Evolutionary conservation across 2,329 filamentous ascomycete genomes (phyloP).

Genomic region (Arthrinium phaeospermum): DNA sequence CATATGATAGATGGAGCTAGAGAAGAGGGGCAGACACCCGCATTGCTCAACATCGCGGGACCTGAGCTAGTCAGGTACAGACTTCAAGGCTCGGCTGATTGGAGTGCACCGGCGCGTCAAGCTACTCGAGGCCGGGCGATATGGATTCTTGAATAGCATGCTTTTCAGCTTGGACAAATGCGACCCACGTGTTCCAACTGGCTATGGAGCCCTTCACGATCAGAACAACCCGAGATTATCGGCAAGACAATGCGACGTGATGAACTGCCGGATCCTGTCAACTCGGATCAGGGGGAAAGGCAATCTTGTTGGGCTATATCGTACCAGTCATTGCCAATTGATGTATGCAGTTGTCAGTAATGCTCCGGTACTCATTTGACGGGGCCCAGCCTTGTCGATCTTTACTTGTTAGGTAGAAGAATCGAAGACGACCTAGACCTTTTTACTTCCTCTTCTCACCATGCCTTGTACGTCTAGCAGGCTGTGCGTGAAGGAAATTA

Average conservation of each 20-base stretch:
- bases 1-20: background rate
- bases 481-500: background rate
- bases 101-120: background rate
- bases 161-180: background rate
- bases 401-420: background rate
- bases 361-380: background rate
- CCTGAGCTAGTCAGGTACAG: constrained; percentile 16
- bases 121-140: background rate
- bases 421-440: constrained; percentile 5
- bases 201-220: background rate
- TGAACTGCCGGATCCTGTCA: background rate
- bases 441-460: background rate
- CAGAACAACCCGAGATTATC: background rate
- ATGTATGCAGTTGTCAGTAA: constrained; percentile 8
- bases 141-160: background rate
- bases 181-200: background rate
- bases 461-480: background rate
- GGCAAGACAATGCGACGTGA: constrained; percentile 3
- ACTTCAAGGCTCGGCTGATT: background rate
- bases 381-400: background rate
- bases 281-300: background rate
- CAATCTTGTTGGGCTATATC: constrained; percentile 7
- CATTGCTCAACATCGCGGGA: background rate
- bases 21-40: constrained; percentile 1
- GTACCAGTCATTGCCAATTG: background rate